Conservation (phyloP, 2,329 filamentous ascomycete species). For the Ophiostoma triangulosporum region DNA sequence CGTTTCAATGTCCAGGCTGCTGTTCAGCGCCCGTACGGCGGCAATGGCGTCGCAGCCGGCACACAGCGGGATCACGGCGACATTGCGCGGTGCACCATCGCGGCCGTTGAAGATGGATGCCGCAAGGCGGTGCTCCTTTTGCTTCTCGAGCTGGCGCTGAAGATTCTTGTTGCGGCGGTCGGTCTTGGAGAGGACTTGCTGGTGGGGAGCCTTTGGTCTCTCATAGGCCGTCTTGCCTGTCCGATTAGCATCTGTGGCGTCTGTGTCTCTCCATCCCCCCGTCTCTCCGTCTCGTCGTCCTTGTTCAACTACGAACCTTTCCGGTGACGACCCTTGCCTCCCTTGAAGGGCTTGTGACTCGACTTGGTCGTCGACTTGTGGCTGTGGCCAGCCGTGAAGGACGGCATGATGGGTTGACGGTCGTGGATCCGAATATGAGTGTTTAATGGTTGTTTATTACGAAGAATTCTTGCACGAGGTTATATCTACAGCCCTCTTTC, state of each 20-base stretch:
- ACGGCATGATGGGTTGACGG: conserved; percentile 7
- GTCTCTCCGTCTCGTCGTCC: background rate
- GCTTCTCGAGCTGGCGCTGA: conserved; percentile 73
- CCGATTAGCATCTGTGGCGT: background rate
- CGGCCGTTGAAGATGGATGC: conserved; percentile 72
- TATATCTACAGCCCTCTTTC: background rate
- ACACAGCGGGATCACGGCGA: conserved; percentile 78
- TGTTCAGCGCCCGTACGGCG: conserved; percentile 58
- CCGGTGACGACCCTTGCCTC: conserved; percentile 53
- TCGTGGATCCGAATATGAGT: background rate
- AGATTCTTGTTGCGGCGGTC: conserved; percentile 90
- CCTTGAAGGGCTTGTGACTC: conserved; percentile 83
- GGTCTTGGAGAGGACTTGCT: conserved; percentile 95
- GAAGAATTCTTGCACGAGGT: background rate
- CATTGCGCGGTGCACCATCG: conserved; percentile 75
- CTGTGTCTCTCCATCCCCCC: no score
- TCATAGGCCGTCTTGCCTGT: conserved; percentile 68
- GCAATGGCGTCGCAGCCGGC: conserved; percentile 52
- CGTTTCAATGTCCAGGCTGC: conserved; percentile 63
- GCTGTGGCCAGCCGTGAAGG: conserved; percentile 51
- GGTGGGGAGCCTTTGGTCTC: conserved; percentile 76
- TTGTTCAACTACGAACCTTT: conserved; percentile 10
- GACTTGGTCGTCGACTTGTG: conserved; percentile 88
- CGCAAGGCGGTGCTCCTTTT: conserved; percentile 67
- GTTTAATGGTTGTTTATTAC: background rate